Conservation (phyloP, 768 basidiomycete species). For the Pleurotus eryngii region DNA sequence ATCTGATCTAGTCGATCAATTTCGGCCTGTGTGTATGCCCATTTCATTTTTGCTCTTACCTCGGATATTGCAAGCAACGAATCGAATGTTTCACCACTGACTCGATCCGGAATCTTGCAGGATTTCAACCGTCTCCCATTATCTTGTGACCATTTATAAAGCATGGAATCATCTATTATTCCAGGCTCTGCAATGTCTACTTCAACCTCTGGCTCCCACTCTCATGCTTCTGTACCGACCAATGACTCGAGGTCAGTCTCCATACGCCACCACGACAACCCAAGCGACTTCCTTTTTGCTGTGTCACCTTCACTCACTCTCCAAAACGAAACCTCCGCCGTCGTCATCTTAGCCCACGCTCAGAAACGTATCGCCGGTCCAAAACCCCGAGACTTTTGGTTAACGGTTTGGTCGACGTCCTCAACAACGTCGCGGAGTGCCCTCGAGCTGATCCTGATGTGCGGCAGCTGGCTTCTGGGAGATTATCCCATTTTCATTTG, state of each 20-base stretch:
- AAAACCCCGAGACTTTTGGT: slow-evolving; percentile 33
- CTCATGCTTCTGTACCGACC: too few relatives aligned
- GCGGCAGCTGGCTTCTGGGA: slow-evolving; percentile 39
- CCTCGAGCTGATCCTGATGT: slow-evolving; percentile 45
- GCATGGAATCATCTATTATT: too few relatives aligned
- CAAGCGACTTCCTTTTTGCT: slow-evolving; percentile 35
- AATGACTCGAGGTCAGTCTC: slow-evolving; percentile 12
- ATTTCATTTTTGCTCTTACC: too few relatives aligned
- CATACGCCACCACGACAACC: slow-evolving; percentile 34
- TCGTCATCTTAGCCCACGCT: neutral
- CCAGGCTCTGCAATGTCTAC: too few relatives aligned
- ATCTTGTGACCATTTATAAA: too few relatives aligned
- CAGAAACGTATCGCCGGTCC: neutral
- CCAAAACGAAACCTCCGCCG: neutral
- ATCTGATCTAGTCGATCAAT: too few relatives aligned
- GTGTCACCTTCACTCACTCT: slow-evolving; percentile 33
- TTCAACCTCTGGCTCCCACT: too few relatives aligned
- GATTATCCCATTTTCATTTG: slow-evolving; percentile 54
- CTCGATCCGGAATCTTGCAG: too few relatives aligned
- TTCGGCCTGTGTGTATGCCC: too few relatives aligned
- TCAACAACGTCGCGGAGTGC: slow-evolving; percentile 21
- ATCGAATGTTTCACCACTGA: too few relatives aligned
- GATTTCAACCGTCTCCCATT: too few relatives aligned
- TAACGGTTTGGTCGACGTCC: slow-evolving; percentile 43
- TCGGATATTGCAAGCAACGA: too few relatives aligned